A percentile compares a stretch with the other conserved stretches of the same genome.
These are phyloP conservation scores for Phytophthora pistaciae DNA, from an alignment of 352 stramenopile genomes.

Conservation along the genomic window DNA sequence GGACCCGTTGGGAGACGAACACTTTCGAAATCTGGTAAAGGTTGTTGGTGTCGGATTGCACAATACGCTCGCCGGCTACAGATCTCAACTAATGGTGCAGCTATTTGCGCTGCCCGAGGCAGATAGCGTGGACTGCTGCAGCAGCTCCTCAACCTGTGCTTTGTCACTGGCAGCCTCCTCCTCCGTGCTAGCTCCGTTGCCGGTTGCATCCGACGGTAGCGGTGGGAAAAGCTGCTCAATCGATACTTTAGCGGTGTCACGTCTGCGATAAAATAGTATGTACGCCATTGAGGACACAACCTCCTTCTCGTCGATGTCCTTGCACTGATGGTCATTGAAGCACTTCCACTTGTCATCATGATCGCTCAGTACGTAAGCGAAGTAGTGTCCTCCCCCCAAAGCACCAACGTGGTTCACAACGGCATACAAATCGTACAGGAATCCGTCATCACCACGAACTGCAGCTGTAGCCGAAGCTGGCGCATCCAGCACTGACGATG, in stretches of 20 bases:
- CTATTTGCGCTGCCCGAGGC: constrained; percentile 49
- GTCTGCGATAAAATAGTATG: constrained; percentile 91
- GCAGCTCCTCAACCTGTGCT: constrained; percentile 71
- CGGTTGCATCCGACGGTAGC: constrained; percentile 40
- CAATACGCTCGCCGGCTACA: neutral
- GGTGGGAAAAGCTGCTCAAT: constrained; percentile 87
- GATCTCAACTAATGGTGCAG: constrained; percentile 69
- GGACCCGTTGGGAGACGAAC: neutral
- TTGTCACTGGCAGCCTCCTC: constrained; percentile 59
- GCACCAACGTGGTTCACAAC: constrained; percentile 98
- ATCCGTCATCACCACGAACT: constrained; percentile 57
- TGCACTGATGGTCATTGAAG: constrained; percentile 97
- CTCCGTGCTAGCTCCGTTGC: constrained; percentile 35
- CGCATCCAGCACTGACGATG: constrained; percentile 56
- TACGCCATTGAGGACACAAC: constrained; percentile 90
- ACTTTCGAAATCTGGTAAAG: neutral
- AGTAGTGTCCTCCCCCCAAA: constrained; percentile 97
- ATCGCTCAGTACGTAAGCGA: constrained; percentile 85
- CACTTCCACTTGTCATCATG: constrained; percentile 96
- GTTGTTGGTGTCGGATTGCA: neutral
- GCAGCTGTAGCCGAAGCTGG: constrained; percentile 68
- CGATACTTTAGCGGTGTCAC: constrained; percentile 67
- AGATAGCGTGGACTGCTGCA: constrained; percentile 72
- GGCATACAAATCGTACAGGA: constrained; percentile 97
- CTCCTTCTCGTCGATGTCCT: constrained; percentile 88